Conservation (phyloP, 352 stramenopile species). For the Phytophthora ramorum region DNA sequence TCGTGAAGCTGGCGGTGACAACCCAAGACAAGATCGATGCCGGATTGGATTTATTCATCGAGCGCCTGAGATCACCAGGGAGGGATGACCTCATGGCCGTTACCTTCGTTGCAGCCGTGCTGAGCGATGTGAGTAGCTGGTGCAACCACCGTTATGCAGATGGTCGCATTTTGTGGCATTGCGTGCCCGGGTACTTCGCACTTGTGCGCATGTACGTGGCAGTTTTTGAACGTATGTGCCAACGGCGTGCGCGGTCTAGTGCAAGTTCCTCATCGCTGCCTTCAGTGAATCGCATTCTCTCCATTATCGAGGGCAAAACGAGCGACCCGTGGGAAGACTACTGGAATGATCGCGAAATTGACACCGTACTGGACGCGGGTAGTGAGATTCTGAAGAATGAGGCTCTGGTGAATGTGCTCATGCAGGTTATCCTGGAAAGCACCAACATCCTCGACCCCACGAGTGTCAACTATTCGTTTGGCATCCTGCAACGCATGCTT, state of each 20-base stretch:
- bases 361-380: conserved; percentile 59
- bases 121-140: conserved; percentile 72
- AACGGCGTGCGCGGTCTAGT: conserved; percentile 58
- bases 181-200: conserved; percentile 78
- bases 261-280: conserved; percentile 37
- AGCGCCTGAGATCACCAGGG: conserved; percentile 57
- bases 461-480: conserved; percentile 88
- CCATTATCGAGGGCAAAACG: conserved; percentile 56
- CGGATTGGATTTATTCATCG: conserved; percentile 57
- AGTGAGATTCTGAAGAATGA: conserved; percentile 77
- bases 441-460: conserved; percentile 85
- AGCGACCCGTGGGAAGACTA: conserved; percentile 80
- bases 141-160: conserved; percentile 51
- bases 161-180: conserved; percentile 72
- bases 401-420: conserved; percentile 72
- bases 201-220: conserved; percentile 71
- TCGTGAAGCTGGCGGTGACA: conserved; percentile 40
- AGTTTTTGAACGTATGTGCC: conserved; percentile 82
- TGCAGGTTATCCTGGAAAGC: conserved; percentile 82
- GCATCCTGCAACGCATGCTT: conserved; percentile 78
- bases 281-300: conserved; percentile 66
- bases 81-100: conserved; percentile 72
- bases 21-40: conserved; percentile 59
- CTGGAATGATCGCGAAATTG: conserved; percentile 70
- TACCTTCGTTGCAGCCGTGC: conserved; percentile 73